A percentile compares a stretch with the other conserved stretches of the same genome.
phyloP scores from a whole-genome alignment of 805 yeast species.

The Lipomyces yamadae region DNA sequence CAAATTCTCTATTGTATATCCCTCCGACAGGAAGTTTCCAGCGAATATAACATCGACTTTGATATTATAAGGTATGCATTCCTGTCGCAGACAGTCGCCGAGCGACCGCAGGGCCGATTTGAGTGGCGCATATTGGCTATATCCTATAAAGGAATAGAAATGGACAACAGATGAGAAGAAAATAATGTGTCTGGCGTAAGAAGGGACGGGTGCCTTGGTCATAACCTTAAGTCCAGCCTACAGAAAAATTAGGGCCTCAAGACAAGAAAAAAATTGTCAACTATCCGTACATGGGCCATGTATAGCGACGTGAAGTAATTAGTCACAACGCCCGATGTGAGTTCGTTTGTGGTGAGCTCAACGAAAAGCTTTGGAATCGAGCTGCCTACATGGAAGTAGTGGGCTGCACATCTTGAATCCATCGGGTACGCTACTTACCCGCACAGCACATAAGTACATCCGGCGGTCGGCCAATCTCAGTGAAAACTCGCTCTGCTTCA shows the following conservation, averaged over 20 bases:
- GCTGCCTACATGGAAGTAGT: conserved; percentile 49
- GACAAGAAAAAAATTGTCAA: not conserved
- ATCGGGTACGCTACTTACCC: conserved; percentile 50
- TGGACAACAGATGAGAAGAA: conserved; percentile 79
- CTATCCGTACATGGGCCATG: conserved; percentile 65
- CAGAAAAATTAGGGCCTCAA: not conserved
- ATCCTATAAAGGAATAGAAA: conserved; percentile 87
- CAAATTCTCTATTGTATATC: conserved; percentile 75
- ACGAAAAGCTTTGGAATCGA: conserved; percentile 70
- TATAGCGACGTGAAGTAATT: conserved; percentile 78
- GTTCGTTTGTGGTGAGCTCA: conserved; percentile 63
- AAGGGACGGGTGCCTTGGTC: conserved; percentile 39
- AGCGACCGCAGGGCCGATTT: conserved; percentile 82
- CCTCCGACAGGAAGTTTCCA: conserved; percentile 90
- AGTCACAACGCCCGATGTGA: conserved; percentile 63
- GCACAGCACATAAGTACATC: conserved; percentile 86
- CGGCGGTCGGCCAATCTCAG: conserved; percentile 52
- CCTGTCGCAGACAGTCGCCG: conserved; percentile 81
- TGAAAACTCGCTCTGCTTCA: conserved; percentile 55
- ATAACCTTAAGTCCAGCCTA: conserved; percentile 47
- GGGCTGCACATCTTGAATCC: not conserved
- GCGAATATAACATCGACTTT: conserved; percentile 79
- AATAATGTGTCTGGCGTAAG: conserved; percentile 56
- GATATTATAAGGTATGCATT: conserved; percentile 67
- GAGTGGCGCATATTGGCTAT: conserved; percentile 85